These are phyloP conservation scores for Globisporangium paddicum DNA, from an alignment of 352 stramenopile species.

Conservation along the genomic window DNA sequence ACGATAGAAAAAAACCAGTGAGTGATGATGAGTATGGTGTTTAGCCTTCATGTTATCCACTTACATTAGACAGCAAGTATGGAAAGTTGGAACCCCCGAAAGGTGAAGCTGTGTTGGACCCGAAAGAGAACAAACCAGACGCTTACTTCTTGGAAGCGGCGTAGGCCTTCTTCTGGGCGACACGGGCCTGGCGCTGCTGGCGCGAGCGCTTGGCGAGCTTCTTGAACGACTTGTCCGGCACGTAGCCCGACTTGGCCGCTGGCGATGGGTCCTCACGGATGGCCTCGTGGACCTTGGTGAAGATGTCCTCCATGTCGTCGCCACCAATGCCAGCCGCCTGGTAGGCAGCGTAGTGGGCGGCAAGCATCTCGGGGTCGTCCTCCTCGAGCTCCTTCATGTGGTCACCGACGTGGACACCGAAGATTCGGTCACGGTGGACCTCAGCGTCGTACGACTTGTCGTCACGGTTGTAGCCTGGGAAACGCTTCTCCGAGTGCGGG, in stretches of 20 bases:
- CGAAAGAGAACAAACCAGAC: neutral
- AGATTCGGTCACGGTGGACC: slow-evolving; percentile 97
- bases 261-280: slow-evolving; percentile 96
- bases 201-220: slow-evolving; percentile 90
- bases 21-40: slow-evolving; percentile 17
- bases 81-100: slow-evolving; percentile 5
- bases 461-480: slow-evolving; percentile 98
- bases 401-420: slow-evolving; percentile 96
- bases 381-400: slow-evolving; percentile 99
- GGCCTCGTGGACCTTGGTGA: slow-evolving; percentile 95
- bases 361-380: slow-evolving; percentile 98
- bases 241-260: slow-evolving; percentile 90
- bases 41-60: slow-evolving; percentile 18
- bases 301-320: slow-evolving; percentile 91
- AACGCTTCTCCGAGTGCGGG: slow-evolving; percentile 98
- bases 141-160: slow-evolving; percentile 52
- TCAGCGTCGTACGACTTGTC: slow-evolving; percentile 98
- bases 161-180: slow-evolving; percentile 97
- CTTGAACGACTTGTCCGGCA: slow-evolving; percentile 95
- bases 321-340: slow-evolving; percentile 90
- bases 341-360: slow-evolving; percentile 96
- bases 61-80: neutral
- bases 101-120: neutral
- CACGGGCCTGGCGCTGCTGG: slow-evolving; percentile 93
- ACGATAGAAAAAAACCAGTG: no score